Evolutionary conservation across 352 stramenopile genomes (phyloP), one percentile per base, ranked within the genome.

Genomic region (Salisapilia sapeloensis): DNA sequence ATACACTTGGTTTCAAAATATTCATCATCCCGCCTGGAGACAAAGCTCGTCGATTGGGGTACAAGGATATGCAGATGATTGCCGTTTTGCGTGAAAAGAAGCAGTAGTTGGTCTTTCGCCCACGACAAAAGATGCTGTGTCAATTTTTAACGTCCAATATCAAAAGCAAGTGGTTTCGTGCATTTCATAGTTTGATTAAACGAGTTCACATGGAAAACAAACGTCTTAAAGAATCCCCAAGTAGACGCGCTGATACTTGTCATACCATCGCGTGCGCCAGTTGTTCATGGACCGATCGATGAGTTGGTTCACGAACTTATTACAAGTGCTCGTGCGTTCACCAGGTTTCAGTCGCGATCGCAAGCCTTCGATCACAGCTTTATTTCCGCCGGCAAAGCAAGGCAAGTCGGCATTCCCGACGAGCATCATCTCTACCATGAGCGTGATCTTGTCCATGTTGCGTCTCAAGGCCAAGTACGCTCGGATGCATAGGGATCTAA

Each of bases 351-450:
- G 54, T 3, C 78, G 65, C 8, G 66, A 40, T 2, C 65, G 58
- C 29, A 93, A 56, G 9, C 74, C 70, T 19, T 91, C 74, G 8
- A 90, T 70, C 22, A 85, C 70, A 1, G 53, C 58, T 35, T 52
- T 56, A 41, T 83, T 77, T 7, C 72, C 75, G 6, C 93, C 94
- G 20, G 65, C 62, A 42, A 90, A 90, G 42, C 75, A 90, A 22
- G 71, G 71, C 48, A 90, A 43, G 36, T 84, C 70, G 10, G 56
- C 45, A 22, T 96, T 96, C 2, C 70, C 62, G 6, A 85, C 63
- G 18, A 92, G 79, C 48, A 97, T 90, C 85, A 98, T 97, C 63
- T 98, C 91, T 9, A 96, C 80, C 10, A 97, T 56, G 19, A 97
- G 47, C 44, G 95, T 92, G 25, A 98, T 92, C 55, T 96, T 78